A percentile compares a stretch with the other conserved stretches of the same genome.
Conservation (phyloP, 2,329 filamentous ascomycete genomes). For the Rhynchosporium graminicola region DNA sequence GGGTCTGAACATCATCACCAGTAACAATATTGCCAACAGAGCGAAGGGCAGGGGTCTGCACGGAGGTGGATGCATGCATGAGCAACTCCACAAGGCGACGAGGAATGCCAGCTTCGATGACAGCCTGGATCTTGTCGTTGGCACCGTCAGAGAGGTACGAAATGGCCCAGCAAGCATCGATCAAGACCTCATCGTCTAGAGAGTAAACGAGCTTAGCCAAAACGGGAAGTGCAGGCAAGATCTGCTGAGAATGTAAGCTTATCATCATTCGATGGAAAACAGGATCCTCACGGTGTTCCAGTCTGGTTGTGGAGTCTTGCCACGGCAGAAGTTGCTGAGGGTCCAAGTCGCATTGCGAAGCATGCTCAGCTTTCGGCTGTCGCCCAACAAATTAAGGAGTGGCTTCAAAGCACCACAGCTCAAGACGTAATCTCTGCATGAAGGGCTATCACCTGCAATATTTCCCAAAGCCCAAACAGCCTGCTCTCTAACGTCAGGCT, state of each 20-base stretch:
- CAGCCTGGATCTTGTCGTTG: constrained; percentile 99
- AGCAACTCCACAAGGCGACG: constrained; percentile 94
- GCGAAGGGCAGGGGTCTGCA: constrained; percentile 94
- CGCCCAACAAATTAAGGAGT: constrained; percentile 83
- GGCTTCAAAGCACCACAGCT: constrained; percentile 89
- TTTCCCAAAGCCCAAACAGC: constrained; percentile 98
- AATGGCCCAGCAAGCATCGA: constrained; percentile 99
- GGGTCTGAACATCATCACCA: constrained; percentile 96
- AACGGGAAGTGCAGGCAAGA: constrained; percentile 90
- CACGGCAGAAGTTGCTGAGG: constrained; percentile 98
- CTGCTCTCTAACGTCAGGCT: constrained; percentile 97
- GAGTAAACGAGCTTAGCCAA: constrained; percentile 98
- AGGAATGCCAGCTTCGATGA: constrained; percentile 97
- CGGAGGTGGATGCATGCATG: constrained; percentile 97
- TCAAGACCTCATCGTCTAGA: constrained; percentile 95
- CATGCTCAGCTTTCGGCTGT: constrained; percentile 99
- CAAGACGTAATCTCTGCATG: constrained; percentile 95
- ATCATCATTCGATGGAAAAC: constrained; percentile 24
- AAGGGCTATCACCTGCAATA: constrained; percentile 96
- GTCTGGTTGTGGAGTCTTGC: constrained; percentile 98
- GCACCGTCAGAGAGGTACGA: constrained; percentile 97
- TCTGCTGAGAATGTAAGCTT: constrained; percentile 56
- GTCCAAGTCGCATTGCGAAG: constrained; percentile 98
- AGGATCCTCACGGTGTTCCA: constrained; percentile 80
- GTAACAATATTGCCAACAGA: constrained; percentile 99